Evolutionary conservation across 73 alveolate genomes (phyloP), one percentile per base, ranked within the genome.

Genomic region (Symbiodinium pilosum): DNA sequence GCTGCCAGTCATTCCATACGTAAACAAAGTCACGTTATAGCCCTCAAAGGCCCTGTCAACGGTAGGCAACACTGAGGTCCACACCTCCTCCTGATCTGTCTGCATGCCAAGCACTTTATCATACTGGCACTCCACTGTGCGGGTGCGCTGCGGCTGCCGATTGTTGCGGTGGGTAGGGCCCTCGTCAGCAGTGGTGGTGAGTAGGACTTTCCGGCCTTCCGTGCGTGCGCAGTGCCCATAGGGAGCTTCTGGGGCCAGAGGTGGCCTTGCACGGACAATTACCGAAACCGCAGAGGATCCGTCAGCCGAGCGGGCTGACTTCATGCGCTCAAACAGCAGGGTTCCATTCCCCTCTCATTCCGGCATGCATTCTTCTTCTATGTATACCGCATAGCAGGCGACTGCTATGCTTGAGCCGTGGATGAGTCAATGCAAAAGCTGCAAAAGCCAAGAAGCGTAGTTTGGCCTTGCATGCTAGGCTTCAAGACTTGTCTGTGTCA

Each of bases 1-100:
- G 24, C 97, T 91, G 47, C 97, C 97, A 18, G 97, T 91, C 97
- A 91, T 91, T 54, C 97, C 97, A 71, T 91, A 91, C 42, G 97
- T 91, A 44, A 91, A 91, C 41, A 91, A 75, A 18, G 97, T 91
- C n/a, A 91, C 97, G 77, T 91, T 91, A 54, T 91, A 91, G 32
- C 97, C 97, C 24, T 91, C 88, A 7, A 91, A 91, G 51, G 97
- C 97, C 81, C 71, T 91, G 89, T 43, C 81, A 52, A 91, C 97
- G n/a, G 51, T n/a, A 5, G 97, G 97, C 83, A 69, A 6, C n/a
- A 34, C 97, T 14, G 81, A 59, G 24, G 47, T 81, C 97, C 97
- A 91, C 41, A 91, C 97, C 81, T 91, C 97, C 87, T 89, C 87
- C 38, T 18, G 59, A 43, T 34, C 54, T 24, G 64, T 43, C 81